These are phyloP conservation scores for Mycena chlorophos DNA, from an alignment of 768 basidiomycete genomes.

Conservation along the genomic window DNA sequence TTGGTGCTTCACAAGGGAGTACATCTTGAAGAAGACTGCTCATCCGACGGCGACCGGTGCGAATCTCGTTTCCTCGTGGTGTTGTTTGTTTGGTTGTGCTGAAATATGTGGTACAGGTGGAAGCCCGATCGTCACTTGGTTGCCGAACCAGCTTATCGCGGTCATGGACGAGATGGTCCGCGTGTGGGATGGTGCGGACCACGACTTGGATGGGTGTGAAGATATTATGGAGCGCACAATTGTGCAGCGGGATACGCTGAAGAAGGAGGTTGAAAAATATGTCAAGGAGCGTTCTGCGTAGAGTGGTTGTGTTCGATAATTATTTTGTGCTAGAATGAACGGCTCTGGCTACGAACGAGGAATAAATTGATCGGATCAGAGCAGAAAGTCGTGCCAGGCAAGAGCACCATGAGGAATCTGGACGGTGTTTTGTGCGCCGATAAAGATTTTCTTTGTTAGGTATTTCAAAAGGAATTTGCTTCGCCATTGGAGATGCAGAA, in stretches of 20 bases:
- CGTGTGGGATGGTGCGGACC: slow-evolving; percentile 18
- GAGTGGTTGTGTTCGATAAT: no score
- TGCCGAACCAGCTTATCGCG: slow-evolving; percentile 22
- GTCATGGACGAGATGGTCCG: slow-evolving; percentile 20
- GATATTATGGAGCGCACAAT: slow-evolving; percentile 17
- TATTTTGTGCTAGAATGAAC: no score
- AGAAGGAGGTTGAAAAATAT: slow-evolving; percentile 21
- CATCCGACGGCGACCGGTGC: slow-evolving; percentile 31
- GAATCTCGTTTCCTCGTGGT: no score
- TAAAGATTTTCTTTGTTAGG: no score
- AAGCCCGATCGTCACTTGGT: slow-evolving; percentile 19
- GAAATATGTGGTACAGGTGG: slow-evolving; percentile 3
- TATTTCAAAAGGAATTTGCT: no score
- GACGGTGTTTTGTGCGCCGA: no score
- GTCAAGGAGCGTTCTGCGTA: slow-evolving; percentile 12
- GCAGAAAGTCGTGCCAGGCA: no score
- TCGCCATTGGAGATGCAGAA: no score
- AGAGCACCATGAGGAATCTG: no score
- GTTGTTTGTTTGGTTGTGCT: not conserved
- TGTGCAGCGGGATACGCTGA: slow-evolving; percentile 19
- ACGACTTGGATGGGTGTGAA: slow-evolving; percentile 20
- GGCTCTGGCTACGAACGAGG: no score
- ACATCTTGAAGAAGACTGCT: slow-evolving; percentile 29
- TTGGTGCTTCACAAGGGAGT: slow-evolving; percentile 36
- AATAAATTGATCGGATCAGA: no score